These are phyloP conservation scores for Puccinia novopanici DNA, from an alignment of 1,284 basidiomycete species.

Conservation along the genomic window DNA sequence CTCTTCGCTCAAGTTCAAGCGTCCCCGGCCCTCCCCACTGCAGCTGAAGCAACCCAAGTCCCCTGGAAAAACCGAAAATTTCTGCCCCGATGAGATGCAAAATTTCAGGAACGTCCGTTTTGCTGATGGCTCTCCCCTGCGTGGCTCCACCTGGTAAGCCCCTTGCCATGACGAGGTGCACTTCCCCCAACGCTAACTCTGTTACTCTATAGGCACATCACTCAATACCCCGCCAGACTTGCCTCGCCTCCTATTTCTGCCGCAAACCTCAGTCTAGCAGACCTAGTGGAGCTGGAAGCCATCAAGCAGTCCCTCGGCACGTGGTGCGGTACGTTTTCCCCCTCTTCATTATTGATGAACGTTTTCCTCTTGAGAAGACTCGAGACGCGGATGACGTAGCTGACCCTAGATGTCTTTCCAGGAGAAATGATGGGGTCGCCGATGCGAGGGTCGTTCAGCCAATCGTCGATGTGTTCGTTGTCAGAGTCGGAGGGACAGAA, in stretches of 20 bases:
- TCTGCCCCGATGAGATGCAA: neutral
- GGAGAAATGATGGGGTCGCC: slow-evolving; percentile 48
- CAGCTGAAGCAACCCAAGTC: slow-evolving; percentile 18
- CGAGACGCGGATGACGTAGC: too few relatives aligned
- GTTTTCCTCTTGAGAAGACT: too few relatives aligned
- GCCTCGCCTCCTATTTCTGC: slow-evolving; percentile 46
- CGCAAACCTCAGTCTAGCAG: slow-evolving; percentile 37
- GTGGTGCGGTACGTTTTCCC: slow-evolving; percentile 38
- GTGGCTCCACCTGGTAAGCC: slow-evolving; percentile 44
- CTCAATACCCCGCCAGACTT: slow-evolving; percentile 43
- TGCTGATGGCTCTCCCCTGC: slow-evolving; percentile 45
- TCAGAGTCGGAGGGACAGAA: slow-evolving; percentile 2
- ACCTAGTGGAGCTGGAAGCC: slow-evolving; percentile 40
- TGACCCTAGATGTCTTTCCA: neutral
- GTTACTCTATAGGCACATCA: slow-evolving; percentile 35
- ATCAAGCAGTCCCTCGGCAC: slow-evolving; percentile 49
- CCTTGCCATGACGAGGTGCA: neutral
- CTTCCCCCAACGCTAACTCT: neutral
- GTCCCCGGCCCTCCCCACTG: slow-evolving; percentile 9
- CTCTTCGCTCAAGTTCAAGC: slow-evolving; percentile 30
- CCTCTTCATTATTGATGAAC: neutral
- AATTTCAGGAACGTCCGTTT: slow-evolving; percentile 33
- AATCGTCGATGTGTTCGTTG: slow-evolving; percentile 12
- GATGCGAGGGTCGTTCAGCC: slow-evolving; percentile 35
- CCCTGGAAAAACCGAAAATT: neutral